Percentiles rank a stretch among this genome's conserved stretches.
Evolutionary conservation across 2,329 filamentous ascomycete genomes (phyloP).

Genomic region (Cladosporium sp.): DNA sequence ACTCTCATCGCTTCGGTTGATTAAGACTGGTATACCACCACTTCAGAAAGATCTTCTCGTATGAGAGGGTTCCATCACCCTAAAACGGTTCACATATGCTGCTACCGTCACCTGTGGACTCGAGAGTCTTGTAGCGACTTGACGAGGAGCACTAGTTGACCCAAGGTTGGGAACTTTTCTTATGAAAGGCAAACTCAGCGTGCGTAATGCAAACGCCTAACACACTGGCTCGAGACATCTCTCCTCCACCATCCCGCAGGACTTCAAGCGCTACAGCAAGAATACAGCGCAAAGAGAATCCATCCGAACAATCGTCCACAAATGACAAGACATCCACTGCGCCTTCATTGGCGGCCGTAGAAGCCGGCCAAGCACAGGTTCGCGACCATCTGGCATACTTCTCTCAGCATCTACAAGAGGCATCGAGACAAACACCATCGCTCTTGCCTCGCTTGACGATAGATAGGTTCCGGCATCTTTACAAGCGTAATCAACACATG

Average conservation of each 20-base stretch:
- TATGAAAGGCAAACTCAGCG: no score
- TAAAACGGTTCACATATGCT: no score
- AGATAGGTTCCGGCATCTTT: constrained; percentile 41
- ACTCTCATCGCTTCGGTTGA: no score
- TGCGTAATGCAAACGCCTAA: constrained; percentile 13
- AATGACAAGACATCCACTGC: background rate
- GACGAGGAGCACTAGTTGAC: no score
- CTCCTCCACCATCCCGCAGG: constrained; percentile 27
- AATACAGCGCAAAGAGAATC: background rate
- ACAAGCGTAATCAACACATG: constrained; percentile 42
- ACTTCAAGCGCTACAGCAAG: constrained; percentile 4
- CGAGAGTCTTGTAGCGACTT: no score
- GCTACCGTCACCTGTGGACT: no score
- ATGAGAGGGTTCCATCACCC: no score
- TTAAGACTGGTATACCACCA: no score
- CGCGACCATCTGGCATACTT: constrained; percentile 47
- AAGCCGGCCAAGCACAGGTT: constrained; percentile 47
- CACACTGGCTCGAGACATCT: constrained; percentile 25
- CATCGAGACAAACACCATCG: constrained; percentile 17
- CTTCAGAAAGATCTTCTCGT: no score
- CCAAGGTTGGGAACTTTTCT: no score
- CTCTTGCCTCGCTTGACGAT: constrained; percentile 36
- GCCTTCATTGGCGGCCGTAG: constrained; percentile 40
- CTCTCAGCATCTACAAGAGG: constrained; percentile 36
- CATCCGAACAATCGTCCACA: background rate